phyloP scores from a whole-genome alignment of 148 eudicot genomes.

The Camellia sinensis region DNA sequence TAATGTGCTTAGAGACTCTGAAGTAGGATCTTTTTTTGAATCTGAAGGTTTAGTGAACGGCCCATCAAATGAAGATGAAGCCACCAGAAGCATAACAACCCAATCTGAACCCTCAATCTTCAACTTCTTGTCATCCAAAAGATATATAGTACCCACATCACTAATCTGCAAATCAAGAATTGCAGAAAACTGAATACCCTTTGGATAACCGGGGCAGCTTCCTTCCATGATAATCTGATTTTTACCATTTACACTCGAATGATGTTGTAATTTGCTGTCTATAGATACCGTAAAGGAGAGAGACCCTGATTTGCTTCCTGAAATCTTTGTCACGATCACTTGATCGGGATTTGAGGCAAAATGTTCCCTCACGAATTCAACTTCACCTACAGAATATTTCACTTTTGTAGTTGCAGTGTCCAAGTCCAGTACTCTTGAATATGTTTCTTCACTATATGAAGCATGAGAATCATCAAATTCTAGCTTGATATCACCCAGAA shows the following conservation, averaged over 20 bases:
- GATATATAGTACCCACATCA: slow-evolving; percentile 32
- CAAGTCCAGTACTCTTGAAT: slow-evolving; percentile 66
- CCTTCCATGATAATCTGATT: slow-evolving; percentile 74
- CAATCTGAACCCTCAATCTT: slow-evolving; percentile 59
- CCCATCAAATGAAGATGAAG: slow-evolving; percentile 67
- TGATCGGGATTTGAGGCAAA: slow-evolving; percentile 77
- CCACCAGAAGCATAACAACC: slow-evolving; percentile 56
- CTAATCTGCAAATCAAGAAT: slow-evolving; percentile 57
- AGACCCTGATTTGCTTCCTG: slow-evolving; percentile 52
- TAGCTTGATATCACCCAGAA: slow-evolving; percentile 67
- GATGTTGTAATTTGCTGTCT: slow-evolving; percentile 53
- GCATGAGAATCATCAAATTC: slow-evolving; percentile 55
- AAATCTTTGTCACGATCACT: slow-evolving; percentile 61
- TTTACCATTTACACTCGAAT: slow-evolving; percentile 40
- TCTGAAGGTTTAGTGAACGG: slow-evolving; percentile 63
- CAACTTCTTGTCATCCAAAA: slow-evolving; percentile 45
- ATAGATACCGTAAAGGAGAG: slow-evolving; percentile 59
- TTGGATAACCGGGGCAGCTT: slow-evolving; percentile 54
- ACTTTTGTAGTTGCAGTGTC: slow-evolving; percentile 69
- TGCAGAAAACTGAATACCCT: slow-evolving; percentile 59
- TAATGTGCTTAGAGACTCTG: slow-evolving; percentile 41
- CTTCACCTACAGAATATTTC: slow-evolving; percentile 49
- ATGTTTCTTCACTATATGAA: slow-evolving; percentile 33
- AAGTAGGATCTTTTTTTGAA: slow-evolving; percentile 53
- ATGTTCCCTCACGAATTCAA: slow-evolving; percentile 60